phyloP scores from a whole-genome alignment of 345 rosid species.

The Sisymbrium irio region DNA sequence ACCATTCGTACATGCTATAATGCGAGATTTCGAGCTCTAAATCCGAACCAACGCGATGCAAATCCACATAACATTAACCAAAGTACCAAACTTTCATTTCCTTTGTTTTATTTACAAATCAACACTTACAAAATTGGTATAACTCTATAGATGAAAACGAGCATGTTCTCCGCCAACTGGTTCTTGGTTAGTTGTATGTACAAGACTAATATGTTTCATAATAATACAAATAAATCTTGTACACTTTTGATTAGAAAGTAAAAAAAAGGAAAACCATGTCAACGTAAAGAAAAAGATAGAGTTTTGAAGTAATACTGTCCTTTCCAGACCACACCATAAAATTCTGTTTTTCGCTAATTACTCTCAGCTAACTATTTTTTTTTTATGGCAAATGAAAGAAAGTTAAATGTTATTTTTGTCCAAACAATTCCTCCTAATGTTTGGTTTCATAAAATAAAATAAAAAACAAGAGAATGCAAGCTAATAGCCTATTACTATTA shows the following conservation, averaged over 20 bases:
- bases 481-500: conserved; percentile 28
- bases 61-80: too few species aligned
- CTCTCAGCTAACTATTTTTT: neutral
- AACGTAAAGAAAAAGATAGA: neutral
- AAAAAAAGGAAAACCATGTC: neutral
- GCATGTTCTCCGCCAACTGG: neutral
- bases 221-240: neutral
- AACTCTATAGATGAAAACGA: neutral
- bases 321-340: neutral
- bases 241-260: neutral
- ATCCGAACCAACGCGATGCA: neutral
- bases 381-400: conserved; percentile 16
- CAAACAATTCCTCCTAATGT: conserved; percentile 10
- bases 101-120: neutral
- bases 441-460: neutral
- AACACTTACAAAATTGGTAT: neutral
- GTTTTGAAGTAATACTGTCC: neutral
- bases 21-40: neutral
- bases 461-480: conserved; percentile 6
- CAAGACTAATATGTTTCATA: neutral
- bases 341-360: neutral
- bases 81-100: neutral
- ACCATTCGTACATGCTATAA: neutral
- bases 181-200: neutral
- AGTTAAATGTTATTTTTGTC: neutral